Conservation (phyloP, 2,329 filamentous ascomycete species). For the Aspergillus sergii region DNA sequence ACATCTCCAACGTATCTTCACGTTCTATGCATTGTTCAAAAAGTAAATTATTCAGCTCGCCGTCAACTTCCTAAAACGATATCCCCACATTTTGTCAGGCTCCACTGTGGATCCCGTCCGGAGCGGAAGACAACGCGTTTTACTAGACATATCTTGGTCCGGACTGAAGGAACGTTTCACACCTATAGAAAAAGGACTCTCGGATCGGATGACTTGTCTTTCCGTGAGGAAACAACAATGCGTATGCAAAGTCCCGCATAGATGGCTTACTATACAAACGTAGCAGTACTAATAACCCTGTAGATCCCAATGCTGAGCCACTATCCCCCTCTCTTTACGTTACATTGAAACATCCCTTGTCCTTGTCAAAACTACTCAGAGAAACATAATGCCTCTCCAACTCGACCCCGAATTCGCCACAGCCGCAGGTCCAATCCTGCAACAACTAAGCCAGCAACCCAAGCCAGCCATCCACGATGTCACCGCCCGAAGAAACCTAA, state of each 20-base stretch:
- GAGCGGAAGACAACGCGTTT: background rate
- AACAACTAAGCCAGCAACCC: constrained; percentile 7
- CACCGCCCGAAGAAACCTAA: background rate
- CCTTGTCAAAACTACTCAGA: no score
- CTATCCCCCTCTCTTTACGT: background rate
- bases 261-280: background rate
- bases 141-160: no score
- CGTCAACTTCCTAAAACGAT: background rate
- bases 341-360: background rate
- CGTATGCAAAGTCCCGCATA: background rate
- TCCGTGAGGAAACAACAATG: background rate
- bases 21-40: no score
- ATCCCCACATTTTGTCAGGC: background rate
- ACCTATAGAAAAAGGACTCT: background rate
- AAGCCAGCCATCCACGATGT: constrained; percentile 1
- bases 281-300: background rate
- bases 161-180: background rate
- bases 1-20: no score
- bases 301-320: background rate
- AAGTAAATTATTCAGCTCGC: background rate
- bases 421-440: constrained; percentile 12
- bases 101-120: background rate
- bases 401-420: constrained; percentile 18
- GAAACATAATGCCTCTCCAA: constrained; percentile 15
- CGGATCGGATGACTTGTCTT: background rate